Conservation (phyloP, 1,284 basidiomycete genomes). For the Trichosporon asahii region DNA sequence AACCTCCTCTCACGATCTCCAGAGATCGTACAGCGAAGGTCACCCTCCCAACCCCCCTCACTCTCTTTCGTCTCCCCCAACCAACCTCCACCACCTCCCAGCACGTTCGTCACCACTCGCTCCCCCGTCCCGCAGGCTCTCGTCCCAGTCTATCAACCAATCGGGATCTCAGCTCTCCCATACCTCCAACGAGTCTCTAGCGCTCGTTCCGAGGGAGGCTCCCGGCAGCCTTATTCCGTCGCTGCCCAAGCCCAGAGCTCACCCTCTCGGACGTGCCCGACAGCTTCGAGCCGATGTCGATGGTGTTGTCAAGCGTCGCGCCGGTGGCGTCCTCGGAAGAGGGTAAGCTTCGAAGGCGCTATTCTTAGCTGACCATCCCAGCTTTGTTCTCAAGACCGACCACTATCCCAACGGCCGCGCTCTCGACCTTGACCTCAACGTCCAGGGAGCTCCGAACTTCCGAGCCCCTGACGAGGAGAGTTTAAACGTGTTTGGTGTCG, state of each 20-base stretch:
- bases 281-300: slow-evolving; percentile 41
- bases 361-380: slow-evolving; percentile 20
- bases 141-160: neutral
- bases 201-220: neutral
- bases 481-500: slow-evolving; percentile 86
- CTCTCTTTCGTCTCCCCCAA: neutral
- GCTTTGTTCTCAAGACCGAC: slow-evolving; percentile 86
- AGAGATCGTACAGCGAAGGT: neutral
- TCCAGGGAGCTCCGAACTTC: slow-evolving; percentile 92
- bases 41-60: neutral
- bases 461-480: slow-evolving; percentile 70
- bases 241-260: neutral
- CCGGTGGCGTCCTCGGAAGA: slow-evolving; percentile 81
- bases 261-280: slow-evolving; percentile 36
- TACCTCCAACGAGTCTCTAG: neutral
- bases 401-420: slow-evolving; percentile 82
- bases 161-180: neutral
- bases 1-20: neutral
- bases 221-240: neutral
- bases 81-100: slow-evolving; percentile 13
- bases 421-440: slow-evolving; percentile 82
- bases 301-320: slow-evolving; percentile 75
- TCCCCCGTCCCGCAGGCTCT: neutral
- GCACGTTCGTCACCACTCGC: slow-evolving; percentile 18
- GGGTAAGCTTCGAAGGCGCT: slow-evolving; percentile 54